Base-by-base conservation (phyloP, 305 asterid species). In the Solanum hybrid region DNA sequence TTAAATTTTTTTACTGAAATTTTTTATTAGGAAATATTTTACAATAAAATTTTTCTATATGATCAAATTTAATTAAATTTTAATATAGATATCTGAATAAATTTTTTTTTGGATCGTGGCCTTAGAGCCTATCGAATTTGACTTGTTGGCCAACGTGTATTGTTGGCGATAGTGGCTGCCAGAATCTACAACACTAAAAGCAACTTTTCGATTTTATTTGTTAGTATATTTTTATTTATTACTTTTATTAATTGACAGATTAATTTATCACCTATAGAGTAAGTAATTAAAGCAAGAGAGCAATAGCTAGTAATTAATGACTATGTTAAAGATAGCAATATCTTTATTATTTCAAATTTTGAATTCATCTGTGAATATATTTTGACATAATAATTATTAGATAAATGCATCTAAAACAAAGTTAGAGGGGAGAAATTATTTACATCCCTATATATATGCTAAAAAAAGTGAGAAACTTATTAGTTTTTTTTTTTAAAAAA, bases 11-110 rank as follows among this genome's bases (percentile, higher is more conserved):
- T 51, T 2, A 16, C 0, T 0, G 2, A 0, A 42, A 5, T 46
- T 14, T 0, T 13, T 42, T 46, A 6, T 13, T 46, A 18, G 3
- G 0, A 57, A 6, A 3, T 57, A 0, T 7, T 57, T 18, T 18
- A 57, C 2, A 6, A 18, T 57, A 0, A 51, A 51, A 0, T 3
- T 6, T 6, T 6, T 51, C 4, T 0, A 57, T 0, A 18, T 51
- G 2, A 51, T 3, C 1, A 51, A 16, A 16, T 51, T 6, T 16
- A 51, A 2, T 51, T 57, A 7, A 0, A 6, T 18, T 61, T 61
- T 61, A 61, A 7, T 8, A 8, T 61, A 8, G 0, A 61, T 3
- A 20, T 57, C 5, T n/a, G n/a, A n/a, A 31, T 31, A 31, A 31
- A 31, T 31, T 31, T 31, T 31, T 2, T 5, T 42, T 16, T 18